Base-by-base conservation (phyloP, 2,329 filamentous ascomycete species). In the Trichoderma endophyticum region DNA sequence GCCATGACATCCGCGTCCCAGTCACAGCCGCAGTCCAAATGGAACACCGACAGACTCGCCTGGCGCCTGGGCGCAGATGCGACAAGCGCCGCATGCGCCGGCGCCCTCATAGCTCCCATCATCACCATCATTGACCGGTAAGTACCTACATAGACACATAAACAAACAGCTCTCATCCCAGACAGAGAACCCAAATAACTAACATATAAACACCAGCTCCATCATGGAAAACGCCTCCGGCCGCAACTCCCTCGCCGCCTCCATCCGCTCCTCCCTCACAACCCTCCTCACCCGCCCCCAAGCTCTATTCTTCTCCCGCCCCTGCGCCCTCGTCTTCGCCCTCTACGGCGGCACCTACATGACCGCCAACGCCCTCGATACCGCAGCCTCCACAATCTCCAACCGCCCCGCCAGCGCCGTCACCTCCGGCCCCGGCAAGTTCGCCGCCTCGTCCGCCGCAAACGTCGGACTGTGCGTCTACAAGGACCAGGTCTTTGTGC, bases 321-420 rank as follows among this genome's bases (percentile, higher is more conserved):
- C 92, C 1, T 92, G 92, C 77, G 88, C 84, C 60, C 86, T 94
- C 75, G 91, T 94, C 79, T 87, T 89, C 82, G 84, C 89, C 82
- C 85, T 97, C 57, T 98, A 98, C 85, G 93, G 91, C 73, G 91
- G 93, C 75, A 98, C 95, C 72, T 98, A 98, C 84, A 84, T 96
- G 14, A 94, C 93, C 1, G 95, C 95, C 74, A 98, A 98, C 84
- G 83, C 88, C 14, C 89, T 97, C 79, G 95, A 98, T 83, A 98
- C 95, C 0, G 81, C 89, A 62, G 84, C 90, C 59, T 91, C 93
- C 6, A 94, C 92, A 2, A 76, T 90, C 15, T 81, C 84, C 63
- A 83, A 88, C 77, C 82, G 84, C 18, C 84, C 90, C 39, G 88
- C 92, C 7, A 83, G 85, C 6, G 81, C 84, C 75, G 90, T 93